phyloP scores from a whole-genome alignment of 2,329 filamentous ascomycete genomes.

The Fulvia fulva region DNA sequence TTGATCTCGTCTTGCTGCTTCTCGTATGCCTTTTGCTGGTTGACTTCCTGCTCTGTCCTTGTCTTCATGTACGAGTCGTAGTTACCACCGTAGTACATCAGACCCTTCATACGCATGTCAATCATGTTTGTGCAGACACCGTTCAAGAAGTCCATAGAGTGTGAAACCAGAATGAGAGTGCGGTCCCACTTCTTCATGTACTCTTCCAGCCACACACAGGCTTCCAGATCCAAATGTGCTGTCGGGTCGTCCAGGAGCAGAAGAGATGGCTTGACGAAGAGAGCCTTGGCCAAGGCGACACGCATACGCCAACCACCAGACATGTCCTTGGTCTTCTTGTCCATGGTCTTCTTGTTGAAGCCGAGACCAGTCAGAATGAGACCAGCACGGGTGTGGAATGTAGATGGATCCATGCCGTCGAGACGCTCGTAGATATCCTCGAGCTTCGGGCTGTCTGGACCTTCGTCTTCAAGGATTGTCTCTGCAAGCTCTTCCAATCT shows the following conservation, averaged over 20 bases:
- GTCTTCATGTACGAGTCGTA: slow-evolving; percentile 98
- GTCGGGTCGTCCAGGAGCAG: slow-evolving; percentile 97
- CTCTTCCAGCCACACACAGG: slow-evolving; percentile 99
- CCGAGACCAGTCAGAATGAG: slow-evolving; percentile 97
- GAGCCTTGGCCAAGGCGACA: slow-evolving; percentile 92
- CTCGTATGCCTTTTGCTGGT: slow-evolving; percentile 98
- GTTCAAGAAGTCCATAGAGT: slow-evolving; percentile 98
- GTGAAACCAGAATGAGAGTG: slow-evolving; percentile 91
- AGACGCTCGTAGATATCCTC: slow-evolving; percentile 99
- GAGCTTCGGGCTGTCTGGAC: slow-evolving; percentile 83
- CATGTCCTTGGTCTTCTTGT: slow-evolving; percentile 99
- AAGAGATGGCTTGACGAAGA: slow-evolving; percentile 96
- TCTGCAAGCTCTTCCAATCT: slow-evolving; percentile 85
- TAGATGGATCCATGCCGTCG: slow-evolving; percentile 97
- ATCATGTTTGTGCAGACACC: slow-evolving; percentile 98
- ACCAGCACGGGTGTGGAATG: slow-evolving; percentile 91
- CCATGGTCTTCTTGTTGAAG: slow-evolving; percentile 96
- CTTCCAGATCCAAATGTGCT: slow-evolving; percentile 97
- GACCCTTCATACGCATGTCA: slow-evolving; percentile 85
- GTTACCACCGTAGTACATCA: slow-evolving; percentile 99
- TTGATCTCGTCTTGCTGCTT: slow-evolving; percentile 99
- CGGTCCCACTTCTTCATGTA: slow-evolving; percentile 99
- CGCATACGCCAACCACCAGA: slow-evolving; percentile 99
- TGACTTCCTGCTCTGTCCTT: slow-evolving; percentile 85
- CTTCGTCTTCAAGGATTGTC: slow-evolving; percentile 83